Evolutionary conservation across 495 filamentous ascomycete species (phyloP).

Genomic region (Xylaria curta): DNA sequence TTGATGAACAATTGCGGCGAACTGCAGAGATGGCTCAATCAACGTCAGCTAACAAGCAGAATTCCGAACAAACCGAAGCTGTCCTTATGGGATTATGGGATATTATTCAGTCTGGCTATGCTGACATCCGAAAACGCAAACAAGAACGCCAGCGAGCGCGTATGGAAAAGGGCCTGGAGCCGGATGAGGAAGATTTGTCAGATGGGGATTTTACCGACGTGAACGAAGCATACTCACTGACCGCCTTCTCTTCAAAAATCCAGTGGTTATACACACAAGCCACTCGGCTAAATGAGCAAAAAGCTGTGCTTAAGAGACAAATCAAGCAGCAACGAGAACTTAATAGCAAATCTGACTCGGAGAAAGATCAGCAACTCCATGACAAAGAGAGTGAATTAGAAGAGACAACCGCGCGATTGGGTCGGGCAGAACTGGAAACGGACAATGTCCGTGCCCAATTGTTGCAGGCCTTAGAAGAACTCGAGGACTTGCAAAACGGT

Average conservation of each 20-base stretch:
- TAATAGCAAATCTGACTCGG: conserved; percentile 68
- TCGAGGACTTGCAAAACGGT: conserved; percentile 52
- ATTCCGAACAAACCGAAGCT: conserved; percentile 62
- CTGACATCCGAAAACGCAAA: conserved; percentile 62
- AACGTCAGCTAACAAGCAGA: conserved; percentile 41
- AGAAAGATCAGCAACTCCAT: conserved; percentile 64
- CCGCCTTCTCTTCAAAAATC: conserved; percentile 75
- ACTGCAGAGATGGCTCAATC: conserved; percentile 37
- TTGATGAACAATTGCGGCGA: conserved; percentile 44
- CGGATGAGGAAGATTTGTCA: conserved; percentile 53
- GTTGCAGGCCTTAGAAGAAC: conserved; percentile 58
- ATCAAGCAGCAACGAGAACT: conserved; percentile 92
- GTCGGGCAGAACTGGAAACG: conserved; percentile 56
- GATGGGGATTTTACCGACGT: conserved; percentile 57
- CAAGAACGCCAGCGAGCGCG: conserved; percentile 55
- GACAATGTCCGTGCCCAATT: conserved; percentile 52
- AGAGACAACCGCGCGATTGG: conserved; percentile 55
- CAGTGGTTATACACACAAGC: conserved; percentile 72
- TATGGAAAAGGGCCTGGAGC: conserved; percentile 48
- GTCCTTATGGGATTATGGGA: conserved; percentile 75
- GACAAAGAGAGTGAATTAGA: conserved; percentile 60
- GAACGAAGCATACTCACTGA: conserved; percentile 68
- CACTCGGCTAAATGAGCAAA: conserved; percentile 77
- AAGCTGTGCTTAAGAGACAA: conserved; percentile 81
- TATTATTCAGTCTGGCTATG: conserved; percentile 68